Percentiles rank a stretch among this genome's conserved stretches.
phyloP scores from a whole-genome alignment of 1,139 yeast genomes.

The Geotrichum restrictum region DNA sequence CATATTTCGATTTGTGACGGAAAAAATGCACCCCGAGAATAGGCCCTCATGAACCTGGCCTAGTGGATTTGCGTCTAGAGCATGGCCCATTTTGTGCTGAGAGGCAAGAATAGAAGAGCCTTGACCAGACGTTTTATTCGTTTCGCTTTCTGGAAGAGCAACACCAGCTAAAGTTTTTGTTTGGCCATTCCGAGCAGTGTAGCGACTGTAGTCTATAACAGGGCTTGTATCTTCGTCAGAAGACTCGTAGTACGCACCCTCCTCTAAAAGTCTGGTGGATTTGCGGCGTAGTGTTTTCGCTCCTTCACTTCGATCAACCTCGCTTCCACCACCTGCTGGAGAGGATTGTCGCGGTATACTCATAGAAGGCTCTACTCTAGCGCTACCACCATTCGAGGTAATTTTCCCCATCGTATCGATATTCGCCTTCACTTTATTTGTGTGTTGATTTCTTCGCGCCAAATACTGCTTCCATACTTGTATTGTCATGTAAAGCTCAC shows the following conservation, averaged over 20 bases:
- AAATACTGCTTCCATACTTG: constrained; percentile 25
- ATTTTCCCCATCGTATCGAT: neutral
- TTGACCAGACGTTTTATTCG: no score
- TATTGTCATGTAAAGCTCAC: constrained; percentile 26
- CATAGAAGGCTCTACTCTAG: neutral
- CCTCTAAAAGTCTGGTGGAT: neutral
- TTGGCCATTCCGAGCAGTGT: no score
- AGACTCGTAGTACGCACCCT: constrained; percentile 15
- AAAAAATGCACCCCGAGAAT: constrained; percentile 44
- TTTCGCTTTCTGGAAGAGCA: no score
- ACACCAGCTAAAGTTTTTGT: no score
- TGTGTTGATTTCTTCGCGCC: constrained; percentile 3
- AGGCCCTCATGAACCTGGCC: constrained; percentile 25
- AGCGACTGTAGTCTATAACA: no score
- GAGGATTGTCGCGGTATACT: neutral
- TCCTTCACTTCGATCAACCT: no score
- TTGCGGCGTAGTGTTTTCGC: constrained; percentile 3
- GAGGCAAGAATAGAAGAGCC: neutral
- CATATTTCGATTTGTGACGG: constrained; percentile 35
- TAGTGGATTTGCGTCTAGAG: neutral
- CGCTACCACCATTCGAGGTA: no score
- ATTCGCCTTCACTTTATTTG: neutral
- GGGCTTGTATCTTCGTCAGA: constrained; percentile 3
- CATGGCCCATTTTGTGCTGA: neutral
- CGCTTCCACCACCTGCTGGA: neutral